Evolutionary conservation across 495 filamentous ascomycete species (phyloP).

Genomic region (Penicillium soppii): DNA sequence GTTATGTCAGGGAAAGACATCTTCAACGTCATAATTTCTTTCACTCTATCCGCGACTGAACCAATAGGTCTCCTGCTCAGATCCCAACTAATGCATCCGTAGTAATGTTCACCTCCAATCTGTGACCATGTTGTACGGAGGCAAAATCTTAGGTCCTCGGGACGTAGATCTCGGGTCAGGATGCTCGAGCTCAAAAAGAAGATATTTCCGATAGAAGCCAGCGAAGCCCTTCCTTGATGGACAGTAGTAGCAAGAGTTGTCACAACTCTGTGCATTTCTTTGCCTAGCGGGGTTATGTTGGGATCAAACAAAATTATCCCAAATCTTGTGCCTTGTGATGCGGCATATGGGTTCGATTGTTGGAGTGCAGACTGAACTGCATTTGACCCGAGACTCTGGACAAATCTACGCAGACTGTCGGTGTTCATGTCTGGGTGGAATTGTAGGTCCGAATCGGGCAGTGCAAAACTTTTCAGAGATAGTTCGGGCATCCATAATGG

Average conservation of each 20-base stretch:
- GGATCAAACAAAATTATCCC: constrained; percentile 25
- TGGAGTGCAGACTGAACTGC: constrained; percentile 1
- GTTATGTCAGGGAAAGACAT: neutral
- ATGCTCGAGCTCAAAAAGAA: constrained; percentile 35
- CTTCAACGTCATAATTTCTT: neutral
- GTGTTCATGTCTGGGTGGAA: neutral
- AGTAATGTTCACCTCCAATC: constrained; percentile 31
- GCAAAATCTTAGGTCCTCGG: constrained; percentile 23
- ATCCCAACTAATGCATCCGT: constrained; percentile 35
- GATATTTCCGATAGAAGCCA: constrained; percentile 25
- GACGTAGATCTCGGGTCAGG: constrained; percentile 11
- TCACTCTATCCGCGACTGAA: neutral
- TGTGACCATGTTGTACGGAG: constrained; percentile 32
- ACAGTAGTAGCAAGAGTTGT: constrained; percentile 13
- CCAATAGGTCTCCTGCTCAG: neutral
- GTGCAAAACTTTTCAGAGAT: constrained; percentile 2
- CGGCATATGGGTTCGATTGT: constrained; percentile 27
- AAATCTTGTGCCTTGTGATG: constrained; percentile 9
- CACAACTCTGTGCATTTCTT: constrained; percentile 24
- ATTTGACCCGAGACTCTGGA: constrained; percentile 14
- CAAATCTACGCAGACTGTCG: constrained; percentile 12
- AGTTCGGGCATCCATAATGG: constrained; percentile 20
- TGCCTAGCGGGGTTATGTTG: constrained; percentile 16
- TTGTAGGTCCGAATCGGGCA: neutral
- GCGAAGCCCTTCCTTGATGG: neutral